Evolutionary conservation across 148 eudicot species (phyloP).

Genomic region (Rhododendron ferrugineum): DNA sequence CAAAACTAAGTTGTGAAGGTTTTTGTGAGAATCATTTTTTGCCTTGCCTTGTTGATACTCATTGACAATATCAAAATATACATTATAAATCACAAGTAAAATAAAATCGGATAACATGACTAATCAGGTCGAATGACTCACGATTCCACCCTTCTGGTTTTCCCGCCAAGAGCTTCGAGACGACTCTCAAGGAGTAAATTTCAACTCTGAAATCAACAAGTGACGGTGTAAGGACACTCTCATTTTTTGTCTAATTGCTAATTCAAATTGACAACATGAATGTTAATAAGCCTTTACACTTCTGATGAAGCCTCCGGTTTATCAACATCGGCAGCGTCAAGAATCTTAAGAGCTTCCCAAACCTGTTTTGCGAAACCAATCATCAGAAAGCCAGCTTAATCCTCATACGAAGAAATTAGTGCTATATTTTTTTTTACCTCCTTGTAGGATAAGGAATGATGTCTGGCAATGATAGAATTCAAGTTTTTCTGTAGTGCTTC

Average conservation of each 20-base stretch:
- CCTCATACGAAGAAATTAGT: neutral
- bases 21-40: neutral
- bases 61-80: neutral
- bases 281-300: conserved; percentile 27
- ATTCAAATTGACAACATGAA: neutral
- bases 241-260: neutral
- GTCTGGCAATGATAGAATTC: conserved; percentile 39
- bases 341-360: conserved; percentile 63
- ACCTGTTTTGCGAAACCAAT: conserved; percentile 24
- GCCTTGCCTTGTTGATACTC: neutral
- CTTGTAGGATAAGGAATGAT: conserved; percentile 43
- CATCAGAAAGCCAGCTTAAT: neutral
- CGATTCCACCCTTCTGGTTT: conserved; percentile 61
- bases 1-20: neutral
- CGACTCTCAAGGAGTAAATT: conserved; percentile 46
- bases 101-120: neutral
- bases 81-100: neutral
- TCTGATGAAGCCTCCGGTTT: conserved; percentile 36
- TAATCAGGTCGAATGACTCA: conserved; percentile 15
- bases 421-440: conserved; percentile 22
- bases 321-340: conserved; percentile 46
- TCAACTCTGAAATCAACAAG: conserved; percentile 34
- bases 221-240: neutral
- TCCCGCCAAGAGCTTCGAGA: conserved; percentile 44
- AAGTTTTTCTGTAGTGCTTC: conserved; percentile 35